Evolutionary conservation across 805 yeast genomes (phyloP), one percentile per base, ranked within the genome.

Genomic region (Candida maesae): DNA sequence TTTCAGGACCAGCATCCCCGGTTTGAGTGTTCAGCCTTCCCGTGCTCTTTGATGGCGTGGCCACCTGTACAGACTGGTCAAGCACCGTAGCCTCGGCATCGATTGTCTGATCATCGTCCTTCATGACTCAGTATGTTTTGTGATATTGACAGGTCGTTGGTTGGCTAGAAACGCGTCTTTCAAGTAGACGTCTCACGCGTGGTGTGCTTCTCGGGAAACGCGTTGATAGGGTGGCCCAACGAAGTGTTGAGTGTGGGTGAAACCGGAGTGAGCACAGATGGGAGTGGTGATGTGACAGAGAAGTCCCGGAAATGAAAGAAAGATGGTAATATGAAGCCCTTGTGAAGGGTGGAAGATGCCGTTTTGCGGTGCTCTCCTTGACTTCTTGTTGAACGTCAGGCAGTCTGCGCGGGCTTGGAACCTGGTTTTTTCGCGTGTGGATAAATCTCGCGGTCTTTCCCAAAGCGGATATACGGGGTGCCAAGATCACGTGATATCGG

Each of bases 11-110:
- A 4, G n/a, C 33, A 14, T 8, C 26, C 26, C 18, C 20, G 28
- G 20, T 28, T 20, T 4, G 6, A 8, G 20, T 20, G 11, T 13
- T 10, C 13, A 18, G 15, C 26, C 28, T 17, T 18, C 18, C 20
- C n/a, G 35, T 12, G 26, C 17, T 19, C 10, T 28, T 18, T 20
- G 26, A 13, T 6, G 33, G 32, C 24, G 35, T 23, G 9, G 20
- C 23, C 8, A 35, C 27, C 30, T 34, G 32, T 34, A 11, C 17
- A 7, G 31, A 25, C 19, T 38, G 43, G 11, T 48, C 49, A 4
- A 43, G 32, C 33, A 42, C 50, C 2, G 50, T 41, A 20, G 50
- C 38, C 18, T 45, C 49, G 14, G 29, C 31, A 18, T 49, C 52
- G 8, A 43, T 33, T 2, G 39, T 35, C n/a, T n/a, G 33, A 35